Percentiles rank a stretch among this genome's conserved stretches.
These are phyloP conservation scores for Microsporum ferrugineum DNA, from an alignment of 2,329 filamentous ascomycete species.

Conservation along the genomic window DNA sequence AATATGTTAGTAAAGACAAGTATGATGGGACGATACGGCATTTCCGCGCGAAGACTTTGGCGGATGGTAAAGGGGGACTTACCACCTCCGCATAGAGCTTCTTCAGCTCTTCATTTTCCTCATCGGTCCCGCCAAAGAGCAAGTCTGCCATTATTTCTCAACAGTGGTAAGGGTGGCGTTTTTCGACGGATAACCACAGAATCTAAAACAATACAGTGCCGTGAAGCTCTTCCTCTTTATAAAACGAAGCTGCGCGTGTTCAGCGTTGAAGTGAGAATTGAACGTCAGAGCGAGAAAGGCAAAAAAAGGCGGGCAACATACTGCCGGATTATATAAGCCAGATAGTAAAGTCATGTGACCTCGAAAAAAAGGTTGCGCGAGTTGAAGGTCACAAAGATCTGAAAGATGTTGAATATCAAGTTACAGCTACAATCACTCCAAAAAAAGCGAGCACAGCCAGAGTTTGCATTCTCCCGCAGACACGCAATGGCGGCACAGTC, in stretches of 20 bases:
- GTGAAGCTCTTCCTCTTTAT: background rate
- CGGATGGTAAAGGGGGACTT: constrained; percentile 26
- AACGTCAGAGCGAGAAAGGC: background rate
- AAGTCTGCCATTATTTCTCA: constrained; percentile 54
- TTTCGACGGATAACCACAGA: background rate
- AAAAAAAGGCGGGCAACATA: constrained; percentile 1
- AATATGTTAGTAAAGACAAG: background rate
- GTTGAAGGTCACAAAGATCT: background rate
- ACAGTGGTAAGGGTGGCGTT: background rate
- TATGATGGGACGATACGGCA: background rate
- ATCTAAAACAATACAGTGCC: background rate
- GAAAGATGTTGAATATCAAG: background rate
- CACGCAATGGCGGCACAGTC: constrained; percentile 13
- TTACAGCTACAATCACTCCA: background rate
- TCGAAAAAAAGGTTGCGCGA: background rate
- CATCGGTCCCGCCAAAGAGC: constrained; percentile 61
- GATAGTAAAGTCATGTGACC: background rate
- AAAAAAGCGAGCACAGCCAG: background rate
- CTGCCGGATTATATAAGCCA: background rate
- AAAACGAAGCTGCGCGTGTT: background rate
- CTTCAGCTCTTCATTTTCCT: constrained; percentile 71
- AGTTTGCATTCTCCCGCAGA: background rate
- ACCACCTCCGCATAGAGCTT: constrained; percentile 70
- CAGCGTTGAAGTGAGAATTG: background rate
- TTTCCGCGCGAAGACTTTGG: background rate